Evolutionary conservation across 495 filamentous ascomycete genomes (phyloP), one percentile per base, ranked within the genome.

Genomic region (Chaetomium cochliodes): DNA sequence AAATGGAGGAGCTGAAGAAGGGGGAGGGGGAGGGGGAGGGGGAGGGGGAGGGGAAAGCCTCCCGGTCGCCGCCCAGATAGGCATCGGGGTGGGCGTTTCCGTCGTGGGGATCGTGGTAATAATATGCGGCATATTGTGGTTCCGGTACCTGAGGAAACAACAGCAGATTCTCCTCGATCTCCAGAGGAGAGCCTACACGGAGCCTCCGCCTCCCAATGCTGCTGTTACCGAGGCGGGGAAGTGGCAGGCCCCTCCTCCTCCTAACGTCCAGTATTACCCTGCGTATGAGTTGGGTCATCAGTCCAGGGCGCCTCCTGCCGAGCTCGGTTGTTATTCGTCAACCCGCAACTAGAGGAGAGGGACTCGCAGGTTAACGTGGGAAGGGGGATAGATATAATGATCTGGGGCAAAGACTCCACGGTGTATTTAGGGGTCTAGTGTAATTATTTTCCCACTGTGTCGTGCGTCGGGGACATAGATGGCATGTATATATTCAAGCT

Each of bases 41-140:
- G 44, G 15, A 47, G 44, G 22, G n/a, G 49, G 22, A 11, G 49
- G 49, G 11, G 50, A 11, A 28, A 23, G 13, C 28, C 52, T 54
- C 26, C 28, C 52, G 7, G 52, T 37, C 5, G 52, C 52, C 18
- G 52, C 52, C 26, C 52, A 37, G 28, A 28, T 28, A 37, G 52
- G 52, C 18, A 54, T 54, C 15, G 52, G 26, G 25, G 52, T 37
- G 18, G 52, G 52, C 52, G 50, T 33, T 16, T 33, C 52, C 26
- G 9, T 54, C 18, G 16, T 54, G 5, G 28, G 28, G 28, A 16
- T 30, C 52, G 16, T 23, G 26, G 52, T 18, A 3, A 37, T 54
- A 18, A 28, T 37, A 15, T 54, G 52, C 52, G 52, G 52, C 52
- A 54, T 54, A 15, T 54, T 54, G 52, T 54, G 52, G 26, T 54